A percentile compares a stretch with the other conserved stretches of the same genome.
Evolutionary conservation across 2,329 filamentous ascomycete genomes (phyloP).

Genomic region (Ceratocystis cacaofunesta): DNA sequence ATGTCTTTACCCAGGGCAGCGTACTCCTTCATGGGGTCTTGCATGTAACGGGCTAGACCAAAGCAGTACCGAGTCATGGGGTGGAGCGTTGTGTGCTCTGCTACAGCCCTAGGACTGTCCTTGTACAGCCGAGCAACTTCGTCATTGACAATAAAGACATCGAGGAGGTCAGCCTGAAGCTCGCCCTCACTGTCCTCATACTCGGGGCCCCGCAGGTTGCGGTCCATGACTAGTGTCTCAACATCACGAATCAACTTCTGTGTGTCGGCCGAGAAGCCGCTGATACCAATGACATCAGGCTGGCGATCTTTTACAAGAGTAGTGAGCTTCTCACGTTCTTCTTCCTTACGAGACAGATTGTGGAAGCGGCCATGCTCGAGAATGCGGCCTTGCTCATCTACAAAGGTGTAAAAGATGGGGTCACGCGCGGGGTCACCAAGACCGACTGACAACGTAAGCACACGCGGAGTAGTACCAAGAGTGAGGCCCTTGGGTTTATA

Average conservation of each 20-base stretch:
- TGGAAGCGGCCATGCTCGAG: slow-evolving; percentile 77
- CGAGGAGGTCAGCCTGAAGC: slow-evolving; percentile 64
- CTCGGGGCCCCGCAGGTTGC: slow-evolving; percentile 63
- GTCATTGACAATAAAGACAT: slow-evolving; percentile 86
- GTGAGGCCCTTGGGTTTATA: slow-evolving; percentile 91
- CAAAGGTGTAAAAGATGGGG: slow-evolving; percentile 77
- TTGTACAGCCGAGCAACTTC: slow-evolving; percentile 96
- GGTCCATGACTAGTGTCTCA: slow-evolving; percentile 61
- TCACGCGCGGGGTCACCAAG: slow-evolving; percentile 59
- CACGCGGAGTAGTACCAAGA: slow-evolving; percentile 72
- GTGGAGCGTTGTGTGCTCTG: slow-evolving; percentile 67
- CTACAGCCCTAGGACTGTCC: slow-evolving; percentile 62
- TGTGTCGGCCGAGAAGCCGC: slow-evolving; percentile 77
- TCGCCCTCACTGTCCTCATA: slow-evolving; percentile 67
- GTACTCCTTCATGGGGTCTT: slow-evolving; percentile 94
- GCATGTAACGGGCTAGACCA: slow-evolving; percentile 76
- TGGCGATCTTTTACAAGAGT: slow-evolving; percentile 65
- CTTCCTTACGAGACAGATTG: slow-evolving; percentile 59
- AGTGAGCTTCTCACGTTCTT: slow-evolving; percentile 53
- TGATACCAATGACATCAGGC: slow-evolving; percentile 81
- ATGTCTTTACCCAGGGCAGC: slow-evolving; percentile 82
- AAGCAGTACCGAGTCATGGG: slow-evolving; percentile 79
- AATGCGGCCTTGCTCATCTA: slow-evolving; percentile 82
- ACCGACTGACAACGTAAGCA: slow-evolving; percentile 76
- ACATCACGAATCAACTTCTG: slow-evolving; percentile 70